A percentile compares a stretch with the other conserved stretches of the same genome.
Conservation (phyloP, 1,284 basidiomycete genomes). For the Retiboletus fuscus region DNA sequence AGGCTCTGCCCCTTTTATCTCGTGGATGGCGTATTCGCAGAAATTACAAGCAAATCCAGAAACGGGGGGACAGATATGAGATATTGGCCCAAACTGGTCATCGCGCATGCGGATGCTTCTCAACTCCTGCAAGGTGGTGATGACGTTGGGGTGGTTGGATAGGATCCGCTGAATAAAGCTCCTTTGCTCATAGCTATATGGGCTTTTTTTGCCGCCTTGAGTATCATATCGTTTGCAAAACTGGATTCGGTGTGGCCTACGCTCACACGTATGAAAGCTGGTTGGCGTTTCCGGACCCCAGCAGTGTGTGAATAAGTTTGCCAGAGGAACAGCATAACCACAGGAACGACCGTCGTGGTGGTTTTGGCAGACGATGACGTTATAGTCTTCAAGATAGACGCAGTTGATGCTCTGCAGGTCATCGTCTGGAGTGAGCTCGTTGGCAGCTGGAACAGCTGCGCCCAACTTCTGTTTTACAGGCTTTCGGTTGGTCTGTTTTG, state of each 20-base stretch:
- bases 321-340: neutral
- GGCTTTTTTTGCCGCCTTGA: neutral
- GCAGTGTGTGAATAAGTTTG: neutral
- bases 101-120: neutral
- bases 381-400: neutral
- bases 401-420: slow-evolving; percentile 1
- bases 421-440: neutral
- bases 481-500: neutral
- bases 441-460: neutral
- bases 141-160: neutral
- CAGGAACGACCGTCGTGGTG: neutral
- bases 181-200: slow-evolving; percentile 1
- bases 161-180: neutral
- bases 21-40: neutral
- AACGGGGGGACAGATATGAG: neutral
- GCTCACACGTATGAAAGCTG: neutral
- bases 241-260: neutral
- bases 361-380: slow-evolving; percentile 1
- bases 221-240: neutral
- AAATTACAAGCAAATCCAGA: neutral
- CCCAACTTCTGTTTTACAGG: neutral
- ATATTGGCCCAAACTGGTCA: slow-evolving; percentile 1
- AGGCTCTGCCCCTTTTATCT: neutral
- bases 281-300: neutral
- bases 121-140: neutral